A percentile compares a stretch with the other conserved stretches of the same genome.
phyloP scores from a whole-genome alignment of 2,329 filamentous ascomycete species.

The Falciphora oryzae region DNA sequence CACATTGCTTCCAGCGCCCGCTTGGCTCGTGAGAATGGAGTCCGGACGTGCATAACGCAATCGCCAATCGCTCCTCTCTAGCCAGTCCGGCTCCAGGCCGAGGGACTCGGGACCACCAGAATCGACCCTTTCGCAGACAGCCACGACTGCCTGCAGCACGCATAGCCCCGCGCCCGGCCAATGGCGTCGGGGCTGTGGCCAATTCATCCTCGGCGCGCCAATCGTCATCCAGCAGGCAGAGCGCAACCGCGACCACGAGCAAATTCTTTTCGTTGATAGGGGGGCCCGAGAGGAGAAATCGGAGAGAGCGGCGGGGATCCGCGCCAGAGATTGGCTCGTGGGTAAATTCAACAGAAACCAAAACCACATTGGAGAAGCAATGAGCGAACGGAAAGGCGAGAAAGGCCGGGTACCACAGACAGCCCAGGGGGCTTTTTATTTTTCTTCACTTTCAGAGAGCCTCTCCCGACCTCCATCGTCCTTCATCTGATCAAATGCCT shows the following conservation, averaged over 20 bases:
- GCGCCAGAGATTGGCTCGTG: not conserved
- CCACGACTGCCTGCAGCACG: conserved; percentile 43
- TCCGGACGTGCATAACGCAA: not conserved
- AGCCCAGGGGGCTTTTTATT: not conserved
- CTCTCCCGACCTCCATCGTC: not conserved
- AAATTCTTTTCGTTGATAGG: not conserved
- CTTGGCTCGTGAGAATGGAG: too few species aligned
- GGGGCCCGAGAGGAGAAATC: not conserved
- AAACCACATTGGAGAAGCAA: not conserved
- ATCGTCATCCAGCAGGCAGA: too few species aligned
- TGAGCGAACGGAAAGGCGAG: not conserved
- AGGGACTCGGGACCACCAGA: not conserved
- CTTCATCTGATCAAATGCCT: not conserved
- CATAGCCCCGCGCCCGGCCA: conserved; percentile 16
- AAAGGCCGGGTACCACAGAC: too few species aligned
- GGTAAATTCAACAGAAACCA: not conserved
- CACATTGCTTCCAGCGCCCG: too few species aligned
- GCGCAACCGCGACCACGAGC: not conserved
- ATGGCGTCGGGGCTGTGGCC: conserved; percentile 8
- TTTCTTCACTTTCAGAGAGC: not conserved
- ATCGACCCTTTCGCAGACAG: conserved; percentile 36
- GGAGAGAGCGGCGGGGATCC: not conserved
- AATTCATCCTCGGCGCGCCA: not conserved
- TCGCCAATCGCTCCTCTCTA: not conserved
- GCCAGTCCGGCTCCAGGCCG: not conserved